A percentile compares a stretch with the other conserved stretches of the same genome.
These are phyloP conservation scores for Amanita pseudoporphyria DNA, from an alignment of 768 basidiomycete species.

Conservation along the genomic window DNA sequence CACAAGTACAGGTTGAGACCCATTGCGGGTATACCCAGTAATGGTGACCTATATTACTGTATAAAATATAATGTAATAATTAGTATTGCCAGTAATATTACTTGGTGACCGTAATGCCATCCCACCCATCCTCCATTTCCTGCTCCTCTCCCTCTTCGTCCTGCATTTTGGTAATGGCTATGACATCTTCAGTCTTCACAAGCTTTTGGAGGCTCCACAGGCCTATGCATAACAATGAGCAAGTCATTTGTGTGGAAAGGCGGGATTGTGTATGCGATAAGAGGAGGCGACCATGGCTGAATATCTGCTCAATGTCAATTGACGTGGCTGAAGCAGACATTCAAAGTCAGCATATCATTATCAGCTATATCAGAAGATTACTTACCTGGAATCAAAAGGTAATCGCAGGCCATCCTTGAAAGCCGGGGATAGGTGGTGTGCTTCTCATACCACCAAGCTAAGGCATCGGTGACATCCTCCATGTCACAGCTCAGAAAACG, in stretches of 20 bases:
- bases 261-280: conserved; percentile 18
- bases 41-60: too few relatives aligned
- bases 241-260: conserved; percentile 18
- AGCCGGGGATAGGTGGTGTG: conserved; percentile 14
- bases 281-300: conserved; percentile 17
- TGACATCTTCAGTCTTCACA: too few relatives aligned
- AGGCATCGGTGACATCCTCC: conserved; percentile 2
- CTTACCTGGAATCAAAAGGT: conserved; percentile 13
- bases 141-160: conserved; percentile 4
- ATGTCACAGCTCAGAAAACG: not conserved
- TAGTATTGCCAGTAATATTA: not conserved
- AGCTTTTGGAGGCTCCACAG: conserved; percentile 20
- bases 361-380: not conserved
- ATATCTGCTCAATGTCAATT: conserved; percentile 18
- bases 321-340: conserved; percentile 18
- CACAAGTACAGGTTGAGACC: too few relatives aligned
- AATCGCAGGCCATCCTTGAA: conserved; percentile 19
- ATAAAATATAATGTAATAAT: not conserved
- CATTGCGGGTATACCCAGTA: too few relatives aligned
- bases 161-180: not conserved
- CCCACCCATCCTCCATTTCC: conserved; percentile 5
- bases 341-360: not conserved
- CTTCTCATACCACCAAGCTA: too few relatives aligned
- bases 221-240: conserved; percentile 21
- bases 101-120: conserved; percentile 4